phyloP scores from a whole-genome alignment of 1,284 basidiomycete genomes.

The Ganoderma sinense region DNA sequence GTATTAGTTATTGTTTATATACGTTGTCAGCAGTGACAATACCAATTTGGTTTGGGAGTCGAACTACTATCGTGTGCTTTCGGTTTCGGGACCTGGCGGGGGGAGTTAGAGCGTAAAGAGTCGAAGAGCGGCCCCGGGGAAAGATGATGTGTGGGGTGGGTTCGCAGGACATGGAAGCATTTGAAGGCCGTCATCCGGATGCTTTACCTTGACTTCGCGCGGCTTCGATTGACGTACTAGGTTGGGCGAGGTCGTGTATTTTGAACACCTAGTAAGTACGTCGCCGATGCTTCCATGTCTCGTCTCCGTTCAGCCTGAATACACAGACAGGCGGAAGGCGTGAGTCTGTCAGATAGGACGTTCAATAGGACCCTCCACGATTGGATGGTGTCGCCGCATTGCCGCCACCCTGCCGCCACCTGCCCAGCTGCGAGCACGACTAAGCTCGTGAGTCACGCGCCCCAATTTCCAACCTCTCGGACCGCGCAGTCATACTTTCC shows the following conservation, averaged over 20 bases:
- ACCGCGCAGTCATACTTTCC: not conserved
- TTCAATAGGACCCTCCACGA: not conserved
- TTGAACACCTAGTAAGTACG: not conserved
- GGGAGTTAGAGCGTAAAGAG: not conserved
- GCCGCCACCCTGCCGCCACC: not conserved
- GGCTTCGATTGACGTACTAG: not conserved
- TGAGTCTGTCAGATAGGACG: not conserved
- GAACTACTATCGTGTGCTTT: not conserved
- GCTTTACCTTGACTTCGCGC: not conserved
- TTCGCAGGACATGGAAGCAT: not conserved
- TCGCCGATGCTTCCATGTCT: not conserved
- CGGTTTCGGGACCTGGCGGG: not conserved
- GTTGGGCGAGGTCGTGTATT: not conserved
- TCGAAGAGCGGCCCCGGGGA: not conserved
- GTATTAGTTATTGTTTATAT: conserved; percentile 23
- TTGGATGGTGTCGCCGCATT: not conserved
- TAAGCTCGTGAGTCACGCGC: not conserved
- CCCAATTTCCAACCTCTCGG: not conserved
- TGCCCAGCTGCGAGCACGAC: not conserved
- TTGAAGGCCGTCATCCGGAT: not conserved
- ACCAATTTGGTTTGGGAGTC: conserved; percentile 21
- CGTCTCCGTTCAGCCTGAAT: not conserved
- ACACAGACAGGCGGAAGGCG: not conserved
- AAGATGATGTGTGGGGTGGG: not conserved
- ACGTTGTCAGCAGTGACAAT: conserved; percentile 9